Base-by-base conservation (phyloP, 768 basidiomycete species). In the Gloeophyllum trabeum region DNA sequence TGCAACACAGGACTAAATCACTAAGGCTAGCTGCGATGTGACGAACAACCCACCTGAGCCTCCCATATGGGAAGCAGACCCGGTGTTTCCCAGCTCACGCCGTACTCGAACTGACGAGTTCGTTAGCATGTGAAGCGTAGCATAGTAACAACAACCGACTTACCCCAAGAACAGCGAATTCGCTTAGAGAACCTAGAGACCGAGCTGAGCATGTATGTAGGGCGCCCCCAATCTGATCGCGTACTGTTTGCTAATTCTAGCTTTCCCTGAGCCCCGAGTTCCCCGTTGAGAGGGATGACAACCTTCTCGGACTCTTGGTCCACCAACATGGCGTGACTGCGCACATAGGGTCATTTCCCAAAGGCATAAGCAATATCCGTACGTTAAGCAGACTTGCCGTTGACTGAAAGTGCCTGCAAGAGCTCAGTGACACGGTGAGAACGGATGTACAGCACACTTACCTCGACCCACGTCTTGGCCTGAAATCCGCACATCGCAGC, bases 401-500 rank as follows among this genome's bases (percentile, higher is more conserved):
- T 89, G 86, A 48, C 84, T 88, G 61, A 92, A 90, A 7, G 89
- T 92, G 2, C 92, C n/a, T n/a, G n/a, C n/a, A n/a, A n/a, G n/a
- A n/a, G n/a, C n/a, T n/a, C n/a, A n/a, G n/a, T n/a, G n/a, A n/a
- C n/a, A n/a, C n/a, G n/a, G n/a, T n/a, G n/a, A n/a, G n/a, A n/a
- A n/a, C n/a, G n/a, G n/a, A n/a, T n/a, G n/a, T n/a, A n/a, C n/a
- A n/a, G n/a, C n/a, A n/a, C n/a, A n/a, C n/a, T n/a, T n/a, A n/a
- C n/a, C 91, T 28, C 91, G 59, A 0, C 91, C 92, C 0, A 92
- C 88, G 54, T 94, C 92, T 58, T 96, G 92, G 5, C 92, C 92
- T 2, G 89, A 91, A 24, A 96, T 87, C 13, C 91, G 75, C 6
- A 96, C 71, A 53, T 93, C 84, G 47, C 67, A 76, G 1, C 88